Evolutionary conservation across 2,329 filamentous ascomycete species (phyloP).

Genomic region (Calycina herbarum): DNA sequence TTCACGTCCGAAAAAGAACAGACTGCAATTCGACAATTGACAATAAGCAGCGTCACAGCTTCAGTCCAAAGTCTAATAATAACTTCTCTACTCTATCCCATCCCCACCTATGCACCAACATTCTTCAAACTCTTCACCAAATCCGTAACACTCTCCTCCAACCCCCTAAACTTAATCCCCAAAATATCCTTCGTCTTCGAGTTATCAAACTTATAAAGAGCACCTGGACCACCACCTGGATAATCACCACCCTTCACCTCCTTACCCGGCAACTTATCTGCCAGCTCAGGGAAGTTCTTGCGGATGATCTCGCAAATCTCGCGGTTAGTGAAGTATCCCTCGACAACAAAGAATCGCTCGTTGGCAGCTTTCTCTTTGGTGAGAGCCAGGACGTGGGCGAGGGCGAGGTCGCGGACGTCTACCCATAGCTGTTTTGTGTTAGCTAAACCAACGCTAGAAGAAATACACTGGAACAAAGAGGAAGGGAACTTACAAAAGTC

Average conservation of each 20-base stretch:
- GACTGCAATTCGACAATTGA: no score
- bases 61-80: background rate
- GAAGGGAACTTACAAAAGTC: conserved; percentile 40
- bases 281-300: conserved; percentile 55
- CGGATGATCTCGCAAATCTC: conserved; percentile 56
- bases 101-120: conserved; percentile 12
- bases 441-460: background rate
- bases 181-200: conserved; percentile 54
- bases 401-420: conserved; percentile 61
- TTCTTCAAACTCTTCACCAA: conserved; percentile 48
- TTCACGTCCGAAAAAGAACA: no score
- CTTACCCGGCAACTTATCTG: conserved; percentile 46
- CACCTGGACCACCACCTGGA: conserved; percentile 40
- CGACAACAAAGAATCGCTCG: conserved; percentile 64
- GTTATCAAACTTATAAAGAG: conserved; percentile 58
- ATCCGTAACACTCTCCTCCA: conserved; percentile 62
- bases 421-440: conserved; percentile 49
- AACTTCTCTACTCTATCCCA: background rate
- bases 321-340: conserved; percentile 61
- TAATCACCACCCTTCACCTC: conserved; percentile 41
- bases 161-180: conserved; percentile 56
- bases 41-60: background rate
- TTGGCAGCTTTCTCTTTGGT: conserved; percentile 56
- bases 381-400: conserved; percentile 61
- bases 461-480: background rate